phyloP scores from a whole-genome alignment of 768 basidiomycete species.

The Russula compacta region DNA sequence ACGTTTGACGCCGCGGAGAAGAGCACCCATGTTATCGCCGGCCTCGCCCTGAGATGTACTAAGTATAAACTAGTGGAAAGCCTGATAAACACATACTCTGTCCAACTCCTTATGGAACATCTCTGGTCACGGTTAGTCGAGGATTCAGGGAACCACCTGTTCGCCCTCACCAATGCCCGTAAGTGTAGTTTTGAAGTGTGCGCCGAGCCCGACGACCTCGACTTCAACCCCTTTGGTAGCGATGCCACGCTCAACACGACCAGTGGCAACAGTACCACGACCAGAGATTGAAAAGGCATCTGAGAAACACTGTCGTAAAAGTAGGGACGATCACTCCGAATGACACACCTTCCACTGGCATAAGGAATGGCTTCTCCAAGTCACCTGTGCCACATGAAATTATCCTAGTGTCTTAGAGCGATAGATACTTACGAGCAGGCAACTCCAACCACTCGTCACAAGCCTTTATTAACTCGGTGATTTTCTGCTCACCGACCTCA shows the following conservation, averaged over 20 bases:
- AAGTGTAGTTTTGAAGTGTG: conserved; percentile 78
- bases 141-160: neutral
- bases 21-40: conserved; percentile 98
- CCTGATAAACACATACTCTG: conserved; percentile 39
- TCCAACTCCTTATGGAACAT: conserved; percentile 99
- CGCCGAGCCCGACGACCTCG: conserved; percentile 84
- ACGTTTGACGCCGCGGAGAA: conserved; percentile 94
- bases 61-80: neutral
- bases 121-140: conserved; percentile 39
- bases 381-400: conserved; percentile 50
- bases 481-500: conserved; percentile 71
- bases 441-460: conserved; percentile 95
- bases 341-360: conserved; percentile 74
- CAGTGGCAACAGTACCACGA: conserved; percentile 95
- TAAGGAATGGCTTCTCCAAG: conserved; percentile 94
- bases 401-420: neutral
- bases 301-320: conserved; percentile 15
- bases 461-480: conserved; percentile 71
- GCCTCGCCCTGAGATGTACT: conserved; percentile 65
- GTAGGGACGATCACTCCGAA: neutral
- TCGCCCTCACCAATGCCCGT: conserved; percentile 75
- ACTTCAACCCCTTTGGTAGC: conserved; percentile 89
- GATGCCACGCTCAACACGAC: conserved; percentile 88
- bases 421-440: conserved; percentile 60
- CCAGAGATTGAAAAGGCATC: conserved; percentile 98